Percentiles rank a stretch among this genome's conserved stretches.
Conservation (phyloP, 2,329 filamentous ascomycete genomes). For the Diplocarpon rosae region DNA sequence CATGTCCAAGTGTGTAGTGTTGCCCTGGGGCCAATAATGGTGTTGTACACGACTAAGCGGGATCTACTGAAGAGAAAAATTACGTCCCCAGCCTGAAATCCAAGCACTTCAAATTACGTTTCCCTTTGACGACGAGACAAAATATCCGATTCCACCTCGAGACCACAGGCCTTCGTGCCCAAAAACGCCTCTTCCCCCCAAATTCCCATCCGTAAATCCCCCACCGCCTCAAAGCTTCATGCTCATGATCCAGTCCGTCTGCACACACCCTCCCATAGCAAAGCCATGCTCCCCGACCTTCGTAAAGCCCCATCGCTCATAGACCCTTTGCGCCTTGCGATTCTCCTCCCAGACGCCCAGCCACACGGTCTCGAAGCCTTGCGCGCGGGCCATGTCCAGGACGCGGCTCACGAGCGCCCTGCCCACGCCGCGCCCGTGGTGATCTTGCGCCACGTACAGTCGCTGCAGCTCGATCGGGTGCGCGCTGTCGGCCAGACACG, state of each 20-base stretch:
- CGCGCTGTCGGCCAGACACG: constrained; percentile 27
- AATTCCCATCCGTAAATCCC: background rate
- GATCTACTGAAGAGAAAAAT: too few relatives aligned
- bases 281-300: constrained; percentile 34
- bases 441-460: constrained; percentile 30
- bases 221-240: constrained; percentile 24
- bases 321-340: constrained; percentile 29
- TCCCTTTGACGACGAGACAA: too few relatives aligned
- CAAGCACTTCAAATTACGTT: too few relatives aligned
- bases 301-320: constrained; percentile 32
- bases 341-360: constrained; percentile 40
- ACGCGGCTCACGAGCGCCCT: constrained; percentile 25
- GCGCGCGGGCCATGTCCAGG: constrained; percentile 28
- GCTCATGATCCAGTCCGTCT: constrained; percentile 34
- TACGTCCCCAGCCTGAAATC: too few relatives aligned
- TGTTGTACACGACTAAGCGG: too few relatives aligned
- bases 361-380: constrained; percentile 32
- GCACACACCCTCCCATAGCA: constrained; percentile 30
- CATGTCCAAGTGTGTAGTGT: too few relatives aligned
- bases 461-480: constrained; percentile 32
- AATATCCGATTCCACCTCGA: too few relatives aligned
- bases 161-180: too few relatives aligned
- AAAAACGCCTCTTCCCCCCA: background rate
- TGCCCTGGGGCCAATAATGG: too few relatives aligned
- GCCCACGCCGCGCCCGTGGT: constrained; percentile 32